A percentile compares a stretch with the other conserved stretches of the same genome.
Evolutionary conservation across 164 flowering plant genomes (phyloP).

Genomic region (Euptelea pleiosperma): DNA sequence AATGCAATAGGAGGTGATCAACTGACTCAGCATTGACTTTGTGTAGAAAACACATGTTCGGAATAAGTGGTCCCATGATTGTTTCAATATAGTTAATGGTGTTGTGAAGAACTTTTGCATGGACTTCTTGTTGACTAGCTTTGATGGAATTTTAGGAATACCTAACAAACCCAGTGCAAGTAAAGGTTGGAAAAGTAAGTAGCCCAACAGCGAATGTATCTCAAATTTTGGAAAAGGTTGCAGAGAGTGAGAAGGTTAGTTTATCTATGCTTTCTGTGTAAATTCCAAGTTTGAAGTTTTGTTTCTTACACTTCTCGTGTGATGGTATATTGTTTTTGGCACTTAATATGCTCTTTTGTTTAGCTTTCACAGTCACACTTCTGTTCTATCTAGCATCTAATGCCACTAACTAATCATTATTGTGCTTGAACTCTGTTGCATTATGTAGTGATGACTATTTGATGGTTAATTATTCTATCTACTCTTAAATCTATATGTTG

Average conservation of each 20-base stretch:
- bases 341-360: background rate
- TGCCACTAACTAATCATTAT: no score
- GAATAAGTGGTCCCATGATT: no score
- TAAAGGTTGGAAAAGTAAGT: constrained; percentile 68
- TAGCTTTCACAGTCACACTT: background rate
- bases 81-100: background rate
- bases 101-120: background rate
- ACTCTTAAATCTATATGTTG: no score
- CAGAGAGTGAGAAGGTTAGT: constrained; percentile 58
- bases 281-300: background rate
- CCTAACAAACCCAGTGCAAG: constrained; percentile 51
- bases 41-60: no score
- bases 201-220: constrained; percentile 61
- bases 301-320: background rate
- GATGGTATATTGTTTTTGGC: background rate
- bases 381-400: no score
- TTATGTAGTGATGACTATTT: no score
- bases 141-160: constrained; percentile 40
- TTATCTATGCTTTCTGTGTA: background rate
- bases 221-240: constrained; percentile 47
- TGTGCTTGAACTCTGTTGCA: no score
- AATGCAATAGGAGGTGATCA: no score
- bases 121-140: background rate
- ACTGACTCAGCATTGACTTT: no score
- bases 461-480: no score